Base-by-base conservation (phyloP, 805 yeast species). In the Kuraishia ogatae region DNA sequence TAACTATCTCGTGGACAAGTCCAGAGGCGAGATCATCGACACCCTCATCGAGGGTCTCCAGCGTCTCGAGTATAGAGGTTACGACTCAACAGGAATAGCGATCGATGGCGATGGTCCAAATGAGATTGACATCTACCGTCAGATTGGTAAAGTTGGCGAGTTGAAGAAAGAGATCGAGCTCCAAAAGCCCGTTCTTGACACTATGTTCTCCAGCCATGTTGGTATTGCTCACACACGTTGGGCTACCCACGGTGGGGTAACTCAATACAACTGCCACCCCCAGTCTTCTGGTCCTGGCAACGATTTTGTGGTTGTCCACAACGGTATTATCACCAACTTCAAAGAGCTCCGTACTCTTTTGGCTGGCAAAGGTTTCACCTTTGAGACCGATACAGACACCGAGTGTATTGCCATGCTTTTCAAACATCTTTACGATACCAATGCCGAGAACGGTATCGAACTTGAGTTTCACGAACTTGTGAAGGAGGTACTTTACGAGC, bases 211-310 rank as follows among this genome's bases (percentile, higher is more conserved):
- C 63, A 83, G 86, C 69, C 99, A 94, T 68, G 91, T 85, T 58
- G 99, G 97, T 68, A 94, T 94, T 70, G 98, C 99, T 23, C 99
- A 94, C 74, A 94, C 99, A 15, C 88, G 99, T 78, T 94, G 99
- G 99, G 99, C 99, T 53, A 94, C 99, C 46, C 99, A 94, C 71
- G 99, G 99, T 72, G 89, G 85, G 64, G 97, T 97, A 56, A 83
- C 82, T 61, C 82, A 79, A 59, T 64, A 71, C 58, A 94, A 94
- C 77, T 94, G 98, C 69, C 99, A 94, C 71, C 99, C 99, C 52
- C 98, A 93, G 69, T 78, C 93, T 60, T 89, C 97, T 1, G 99
- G 90, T 69, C 79, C 81, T 10, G 71, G 72, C 50, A 86, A 87
- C 63, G 96, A 92, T 71, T 94, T 94, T 65, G 83, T 89, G 50